Evolutionary conservation across 768 basidiomycete genomes (phyloP), one percentile per base, ranked within the genome.

Genomic region (Lanmaoa rubissima): DNA sequence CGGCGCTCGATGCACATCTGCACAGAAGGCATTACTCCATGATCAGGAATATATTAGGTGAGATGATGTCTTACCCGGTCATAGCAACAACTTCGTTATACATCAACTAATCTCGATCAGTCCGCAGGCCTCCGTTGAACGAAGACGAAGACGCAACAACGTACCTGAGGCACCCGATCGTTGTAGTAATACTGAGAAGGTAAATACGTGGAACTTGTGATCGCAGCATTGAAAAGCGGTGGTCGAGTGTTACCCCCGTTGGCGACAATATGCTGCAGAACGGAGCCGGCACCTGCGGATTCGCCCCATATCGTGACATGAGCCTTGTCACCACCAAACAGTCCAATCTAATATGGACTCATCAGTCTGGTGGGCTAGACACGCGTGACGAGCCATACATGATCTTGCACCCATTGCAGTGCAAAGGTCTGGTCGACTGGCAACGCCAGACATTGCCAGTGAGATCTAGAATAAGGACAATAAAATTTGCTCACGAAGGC

Each of bases 301-400:
- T 73, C 66, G 1, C 75, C 75, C 73, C 72, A 74, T 40, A 75
- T 71, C 13, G 73, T 74, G 19, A 76, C 74, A 50, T 61, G 59
- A 1, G 35, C 2, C 8, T 63, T 60, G 57, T 75, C 71, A 1
- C 74, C 74, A 36, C 74, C 73, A 47, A 75, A 75, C 26, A 34
- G 48, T n/a, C 49, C 53, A 10, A 74, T 74, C 75, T 75, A 48
- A 21, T 2, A 16, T 19, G 16, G 35, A 4, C 35, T 12, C 14
- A 16, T 57, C 1, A 50, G 14, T 12, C 5, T 19, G 4, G 4
- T 8, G 3, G 1, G 24, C 6, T 2, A 21, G 10, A 41, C 14
- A 31, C 1, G 4, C 10, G 31, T 21, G 8, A 42, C 1, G 14
- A 49, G 35, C 6, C 60, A 2, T 58, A 76, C 74, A 38, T 74